These are phyloP conservation scores for Dioscorea cayenensis DNA, from an alignment of 116 monocot genomes.

Conservation along the genomic window DNA sequence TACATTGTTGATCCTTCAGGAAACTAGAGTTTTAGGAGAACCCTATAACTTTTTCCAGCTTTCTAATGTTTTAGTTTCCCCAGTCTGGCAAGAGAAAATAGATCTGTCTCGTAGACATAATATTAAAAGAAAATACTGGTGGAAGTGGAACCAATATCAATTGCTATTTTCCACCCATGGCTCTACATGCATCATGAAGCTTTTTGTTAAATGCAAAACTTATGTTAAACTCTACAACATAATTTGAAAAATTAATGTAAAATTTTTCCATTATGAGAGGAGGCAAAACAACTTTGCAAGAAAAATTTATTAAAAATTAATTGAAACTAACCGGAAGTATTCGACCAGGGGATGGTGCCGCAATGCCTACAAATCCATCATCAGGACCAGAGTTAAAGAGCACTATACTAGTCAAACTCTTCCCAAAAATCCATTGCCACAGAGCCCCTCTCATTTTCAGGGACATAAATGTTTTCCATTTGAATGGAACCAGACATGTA, in stretches of 20 bases:
- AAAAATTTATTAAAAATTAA: not conserved
- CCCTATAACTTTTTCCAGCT: too few relatives aligned
- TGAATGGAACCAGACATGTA: slow-evolving; percentile 86
- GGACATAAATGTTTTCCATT: slow-evolving; percentile 69
- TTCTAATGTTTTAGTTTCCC: too few relatives aligned
- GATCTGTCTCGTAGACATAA: too few relatives aligned
- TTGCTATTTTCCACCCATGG: too few relatives aligned
- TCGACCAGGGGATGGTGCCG: slow-evolving; percentile 85
- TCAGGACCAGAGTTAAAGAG: slow-evolving; percentile 64
- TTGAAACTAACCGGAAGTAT: slow-evolving; percentile 77
- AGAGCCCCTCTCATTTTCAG: slow-evolving; percentile 79
- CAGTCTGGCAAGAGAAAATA: too few relatives aligned
- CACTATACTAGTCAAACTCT: slow-evolving; percentile 54
- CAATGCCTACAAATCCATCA: slow-evolving; percentile 93
- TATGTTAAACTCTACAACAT: too few relatives aligned
- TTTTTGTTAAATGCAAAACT: too few relatives aligned
- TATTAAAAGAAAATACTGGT: too few relatives aligned
- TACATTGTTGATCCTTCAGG: not conserved
- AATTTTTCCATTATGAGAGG: not conserved
- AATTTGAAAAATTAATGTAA: too few relatives aligned
- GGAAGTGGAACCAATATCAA: too few relatives aligned
- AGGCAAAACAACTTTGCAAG: not conserved
- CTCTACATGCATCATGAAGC: too few relatives aligned
- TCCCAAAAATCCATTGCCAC: slow-evolving; percentile 97
- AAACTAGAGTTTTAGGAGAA: too few relatives aligned